Evolutionary conservation across 2,329 filamentous ascomycete genomes (phyloP).

Genomic region (Exophiala sideris): DNA sequence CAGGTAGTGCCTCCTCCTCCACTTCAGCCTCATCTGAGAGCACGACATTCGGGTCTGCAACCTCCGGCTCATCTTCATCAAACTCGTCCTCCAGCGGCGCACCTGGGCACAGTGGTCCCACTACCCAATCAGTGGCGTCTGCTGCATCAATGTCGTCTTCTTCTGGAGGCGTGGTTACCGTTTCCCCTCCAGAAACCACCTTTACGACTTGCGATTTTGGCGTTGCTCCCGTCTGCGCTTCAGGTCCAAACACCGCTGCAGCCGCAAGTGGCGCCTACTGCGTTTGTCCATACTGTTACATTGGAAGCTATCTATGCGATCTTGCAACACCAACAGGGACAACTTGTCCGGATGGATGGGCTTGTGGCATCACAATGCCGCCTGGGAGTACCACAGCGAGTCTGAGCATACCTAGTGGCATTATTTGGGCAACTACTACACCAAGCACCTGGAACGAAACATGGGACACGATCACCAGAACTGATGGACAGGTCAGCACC

Average conservation of each 20-base stretch:
- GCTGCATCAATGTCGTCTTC: not conserved
- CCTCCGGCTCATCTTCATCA: not conserved
- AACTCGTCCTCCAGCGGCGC: too few species aligned
- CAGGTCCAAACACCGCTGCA: not conserved
- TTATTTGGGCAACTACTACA: not conserved
- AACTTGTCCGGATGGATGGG: conserved; percentile 8
- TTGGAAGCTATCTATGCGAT: conserved; percentile 1
- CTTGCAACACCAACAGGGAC: not conserved
- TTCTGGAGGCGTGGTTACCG: not conserved
- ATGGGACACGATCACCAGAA: not conserved
- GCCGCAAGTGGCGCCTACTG: not conserved
- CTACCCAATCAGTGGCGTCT: not conserved
- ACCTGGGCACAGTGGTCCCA: too few species aligned
- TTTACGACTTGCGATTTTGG: not conserved
- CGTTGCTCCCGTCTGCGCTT: not conserved
- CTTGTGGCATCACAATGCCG: conserved; percentile 3
- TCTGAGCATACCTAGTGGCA: not conserved
- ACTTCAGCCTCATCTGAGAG: not conserved
- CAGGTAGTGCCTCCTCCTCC: not conserved
- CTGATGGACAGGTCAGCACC: not conserved
- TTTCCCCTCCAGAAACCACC: not conserved
- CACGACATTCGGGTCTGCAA: not conserved
- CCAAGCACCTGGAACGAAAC: not conserved
- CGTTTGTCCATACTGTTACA: not conserved
- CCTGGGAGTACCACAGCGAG: not conserved